Conservation (phyloP, 2,329 filamentous ascomycete species). For the Chrysoporthe puriensis region DNA sequence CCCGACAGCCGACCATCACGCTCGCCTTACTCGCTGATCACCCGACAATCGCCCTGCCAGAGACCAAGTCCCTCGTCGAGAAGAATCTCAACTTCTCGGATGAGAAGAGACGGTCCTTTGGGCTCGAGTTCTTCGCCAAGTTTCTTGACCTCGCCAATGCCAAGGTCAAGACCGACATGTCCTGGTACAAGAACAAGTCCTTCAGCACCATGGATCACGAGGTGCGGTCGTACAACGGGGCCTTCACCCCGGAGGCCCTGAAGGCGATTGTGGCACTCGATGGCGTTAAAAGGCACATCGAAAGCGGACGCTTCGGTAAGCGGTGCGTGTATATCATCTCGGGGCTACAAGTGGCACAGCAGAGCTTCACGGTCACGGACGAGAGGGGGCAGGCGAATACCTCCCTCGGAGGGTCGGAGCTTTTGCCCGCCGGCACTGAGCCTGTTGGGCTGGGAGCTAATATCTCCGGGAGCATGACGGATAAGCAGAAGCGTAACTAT, state of each 20-base stretch:
- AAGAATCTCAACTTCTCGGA: neutral
- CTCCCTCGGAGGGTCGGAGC: neutral
- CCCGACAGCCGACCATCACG: neutral
- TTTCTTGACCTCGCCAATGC: neutral
- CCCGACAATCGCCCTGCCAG: neutral
- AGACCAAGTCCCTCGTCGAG: neutral
- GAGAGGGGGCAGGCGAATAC: neutral
- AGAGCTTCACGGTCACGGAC: neutral
- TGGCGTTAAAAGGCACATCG: neutral
- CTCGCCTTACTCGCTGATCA: neutral
- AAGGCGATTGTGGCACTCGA: neutral
- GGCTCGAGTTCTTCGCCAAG: neutral
- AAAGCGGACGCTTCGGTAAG: neutral
- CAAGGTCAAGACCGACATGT: neutral
- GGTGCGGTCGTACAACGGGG: neutral
- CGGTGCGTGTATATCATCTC: neutral
- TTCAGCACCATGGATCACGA: neutral
- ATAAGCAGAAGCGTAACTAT: neutral
- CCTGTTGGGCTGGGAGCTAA: neutral
- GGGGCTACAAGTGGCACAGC: neutral
- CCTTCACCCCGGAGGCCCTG: neutral
- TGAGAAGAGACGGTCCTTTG: neutral
- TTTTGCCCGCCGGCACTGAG: neutral
- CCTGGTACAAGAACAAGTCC: neutral
- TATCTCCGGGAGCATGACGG: neutral